Conservation (phyloP, 192 early-diverging fungal species). For the Backusella parvicylindrica region DNA sequence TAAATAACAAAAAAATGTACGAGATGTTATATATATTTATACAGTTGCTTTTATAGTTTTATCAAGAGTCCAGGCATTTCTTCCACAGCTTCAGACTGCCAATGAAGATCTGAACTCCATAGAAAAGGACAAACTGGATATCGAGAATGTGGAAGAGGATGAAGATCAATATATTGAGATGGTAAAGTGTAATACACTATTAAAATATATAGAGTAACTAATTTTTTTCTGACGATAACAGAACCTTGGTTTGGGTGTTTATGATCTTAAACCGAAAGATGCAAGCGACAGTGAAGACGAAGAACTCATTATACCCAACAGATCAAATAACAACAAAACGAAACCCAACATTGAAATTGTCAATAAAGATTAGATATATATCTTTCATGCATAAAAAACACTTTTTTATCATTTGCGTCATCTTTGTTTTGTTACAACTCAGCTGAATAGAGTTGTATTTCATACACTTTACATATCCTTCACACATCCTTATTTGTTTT, state of each 20-base stretch:
- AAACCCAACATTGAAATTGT: slow-evolving; percentile 16
- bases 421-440: background rate
- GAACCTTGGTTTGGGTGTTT: slow-evolving; percentile 48
- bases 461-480: no score
- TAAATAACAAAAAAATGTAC: background rate
- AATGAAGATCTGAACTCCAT: slow-evolving; percentile 36
- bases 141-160: slow-evolving; percentile 52
- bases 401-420: background rate
- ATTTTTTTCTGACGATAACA: background rate
- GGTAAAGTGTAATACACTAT: slow-evolving; percentile 21
- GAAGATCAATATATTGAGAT: slow-evolving; percentile 52
- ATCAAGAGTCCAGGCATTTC: slow-evolving; percentile 47
- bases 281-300: slow-evolving; percentile 13
- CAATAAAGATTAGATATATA: background rate
- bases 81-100: slow-evolving; percentile 40
- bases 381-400: background rate
- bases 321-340: background rate
- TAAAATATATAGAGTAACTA: slow-evolving; percentile 10
- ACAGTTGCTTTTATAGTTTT: slow-evolving; percentile 22
- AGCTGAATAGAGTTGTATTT: background rate
- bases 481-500: background rate
- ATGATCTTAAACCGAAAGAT: slow-evolving; percentile 38
- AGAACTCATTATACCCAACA: slow-evolving; percentile 16
- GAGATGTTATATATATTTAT: background rate
- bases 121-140: slow-evolving; percentile 47